A percentile compares a stretch with the other conserved stretches of the same genome.
phyloP scores from a whole-genome alignment of 305 asterid genomes.

The Fraxinus albicans region DNA sequence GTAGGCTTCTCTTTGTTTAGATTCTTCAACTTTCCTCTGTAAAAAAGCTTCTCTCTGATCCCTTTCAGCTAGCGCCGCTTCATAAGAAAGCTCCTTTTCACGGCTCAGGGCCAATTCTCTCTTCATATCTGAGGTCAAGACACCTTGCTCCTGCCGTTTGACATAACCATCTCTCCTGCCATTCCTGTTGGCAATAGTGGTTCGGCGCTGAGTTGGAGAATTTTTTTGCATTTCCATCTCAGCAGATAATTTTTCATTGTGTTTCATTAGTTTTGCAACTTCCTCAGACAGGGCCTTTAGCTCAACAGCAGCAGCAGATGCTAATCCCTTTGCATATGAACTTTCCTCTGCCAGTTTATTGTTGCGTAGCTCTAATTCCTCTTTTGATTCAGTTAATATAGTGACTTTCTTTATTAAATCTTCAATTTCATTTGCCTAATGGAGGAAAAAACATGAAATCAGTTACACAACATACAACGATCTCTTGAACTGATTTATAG shows the following conservation, averaged over 20 bases:
- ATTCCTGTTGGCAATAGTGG: conserved; percentile 44
- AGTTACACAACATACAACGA: conserved; percentile 8
- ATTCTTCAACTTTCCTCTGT: conserved; percentile 83
- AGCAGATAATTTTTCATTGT: conserved; percentile 64
- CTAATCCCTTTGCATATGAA: conserved; percentile 93
- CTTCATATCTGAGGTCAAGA: conserved; percentile 56
- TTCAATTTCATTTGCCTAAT: conserved; percentile 64
- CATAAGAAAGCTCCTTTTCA: conserved; percentile 78
- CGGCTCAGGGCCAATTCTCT: conserved; percentile 74
- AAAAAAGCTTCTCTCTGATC: conserved; percentile 66
- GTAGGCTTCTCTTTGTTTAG: conserved; percentile 92
- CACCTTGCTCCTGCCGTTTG: conserved; percentile 54
- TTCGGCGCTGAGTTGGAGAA: conserved; percentile 65
- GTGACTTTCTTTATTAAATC: conserved; percentile 60
- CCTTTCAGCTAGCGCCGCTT: conserved; percentile 74
- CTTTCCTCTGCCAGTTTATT: conserved; percentile 92
- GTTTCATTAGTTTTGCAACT: conserved; percentile 95
- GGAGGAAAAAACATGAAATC: conserved; percentile 21
- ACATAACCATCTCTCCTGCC: conserved; percentile 62
- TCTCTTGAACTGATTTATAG: not conserved
- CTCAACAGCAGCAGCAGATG: conserved; percentile 99
- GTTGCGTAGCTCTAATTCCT: conserved; percentile 76
- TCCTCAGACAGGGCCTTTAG: conserved; percentile 94
- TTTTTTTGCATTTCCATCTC: conserved; percentile 75
- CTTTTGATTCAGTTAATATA: conserved; percentile 54